Evolutionary conservation across 305 asterid genomes (phyloP).

Genomic region (Solanum hybrid): DNA sequence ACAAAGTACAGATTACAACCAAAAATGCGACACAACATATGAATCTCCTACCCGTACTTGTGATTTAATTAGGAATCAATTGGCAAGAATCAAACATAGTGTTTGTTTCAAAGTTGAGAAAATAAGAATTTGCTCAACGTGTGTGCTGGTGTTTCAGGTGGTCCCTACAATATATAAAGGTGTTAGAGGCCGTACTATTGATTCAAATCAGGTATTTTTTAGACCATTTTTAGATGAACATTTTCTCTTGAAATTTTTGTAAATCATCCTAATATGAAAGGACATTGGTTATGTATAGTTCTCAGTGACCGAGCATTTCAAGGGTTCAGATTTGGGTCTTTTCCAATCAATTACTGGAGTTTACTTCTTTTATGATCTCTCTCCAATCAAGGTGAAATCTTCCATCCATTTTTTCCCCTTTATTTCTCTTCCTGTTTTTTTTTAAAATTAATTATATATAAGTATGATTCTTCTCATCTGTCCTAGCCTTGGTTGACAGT

Average conservation of each 20-base stretch:
- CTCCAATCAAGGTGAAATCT: constrained; percentile 73
- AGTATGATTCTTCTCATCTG: background rate
- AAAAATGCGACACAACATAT: background rate
- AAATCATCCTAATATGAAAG: background rate
- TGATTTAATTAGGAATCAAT: background rate
- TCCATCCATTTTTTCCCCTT: background rate
- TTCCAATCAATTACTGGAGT: constrained; percentile 71
- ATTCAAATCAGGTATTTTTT: constrained; percentile 78
- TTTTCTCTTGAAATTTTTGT: background rate
- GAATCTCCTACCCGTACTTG: background rate
- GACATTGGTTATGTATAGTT: constrained; percentile 43
- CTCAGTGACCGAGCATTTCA: constrained; percentile 93
- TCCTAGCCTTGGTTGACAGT: background rate
- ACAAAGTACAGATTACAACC: background rate
- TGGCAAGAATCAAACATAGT: background rate
- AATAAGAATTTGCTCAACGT: constrained; percentile 4
- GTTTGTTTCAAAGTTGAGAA: constrained; percentile 1
- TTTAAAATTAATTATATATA: background rate
- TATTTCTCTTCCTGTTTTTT: background rate
- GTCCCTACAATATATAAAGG: constrained; percentile 81
- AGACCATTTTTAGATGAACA: constrained; percentile 3
- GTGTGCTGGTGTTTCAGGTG: constrained; percentile 54
- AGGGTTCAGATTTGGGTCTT: constrained; percentile 49
- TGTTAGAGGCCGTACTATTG: constrained; percentile 59
- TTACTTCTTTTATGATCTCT: constrained; percentile 86